These are phyloP conservation scores for Eremothecium sinecaudum DNA, from an alignment of 1,139 yeast genomes.

Conservation along the genomic window DNA sequence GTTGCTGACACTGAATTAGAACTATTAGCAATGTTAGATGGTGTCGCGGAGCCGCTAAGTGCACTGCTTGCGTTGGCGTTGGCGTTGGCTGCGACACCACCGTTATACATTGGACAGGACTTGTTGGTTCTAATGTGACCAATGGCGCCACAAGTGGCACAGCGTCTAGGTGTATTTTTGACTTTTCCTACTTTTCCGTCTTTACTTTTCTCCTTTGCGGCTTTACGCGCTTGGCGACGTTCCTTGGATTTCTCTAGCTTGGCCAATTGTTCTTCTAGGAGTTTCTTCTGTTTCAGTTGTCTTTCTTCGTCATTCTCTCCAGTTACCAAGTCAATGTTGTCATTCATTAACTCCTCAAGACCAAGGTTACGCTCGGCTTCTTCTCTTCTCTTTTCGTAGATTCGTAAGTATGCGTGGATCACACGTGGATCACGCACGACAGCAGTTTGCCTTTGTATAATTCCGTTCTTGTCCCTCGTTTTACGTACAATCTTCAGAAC, in stretches of 20 bases:
- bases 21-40: conserved; percentile 1
- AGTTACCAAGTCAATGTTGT: conserved; percentile 48
- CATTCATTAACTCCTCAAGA: conserved; percentile 28
- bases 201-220: conserved; percentile 39
- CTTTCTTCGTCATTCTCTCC: conserved; percentile 82
- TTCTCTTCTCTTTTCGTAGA: conserved; percentile 70
- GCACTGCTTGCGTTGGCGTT: conserved; percentile 6
- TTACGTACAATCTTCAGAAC: conserved; percentile 71
- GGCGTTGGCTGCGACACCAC: conserved; percentile 12
- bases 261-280: conserved; percentile 77
- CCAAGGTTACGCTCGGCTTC: conserved; percentile 37
- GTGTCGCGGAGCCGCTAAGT: conserved; percentile 6
- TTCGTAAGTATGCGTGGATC: conserved; percentile 73
- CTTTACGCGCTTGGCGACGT: conserved; percentile 48
- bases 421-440: conserved; percentile 75
- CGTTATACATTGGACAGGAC: conserved; percentile 76
- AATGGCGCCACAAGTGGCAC: conserved; percentile 90
- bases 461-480: conserved; percentile 76
- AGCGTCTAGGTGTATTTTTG: conserved; percentile 75
- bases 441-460: conserved; percentile 73
- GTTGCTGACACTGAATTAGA: conserved; percentile 1
- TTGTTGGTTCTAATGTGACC: conserved; percentile 90
- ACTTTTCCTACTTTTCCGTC: conserved; percentile 19
- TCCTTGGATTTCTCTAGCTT: conserved; percentile 69
- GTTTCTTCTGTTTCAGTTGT: conserved; percentile 67